Conservation (phyloP, 2,329 filamentous ascomycete species). For the Pyrenophora seminiperda region DNA sequence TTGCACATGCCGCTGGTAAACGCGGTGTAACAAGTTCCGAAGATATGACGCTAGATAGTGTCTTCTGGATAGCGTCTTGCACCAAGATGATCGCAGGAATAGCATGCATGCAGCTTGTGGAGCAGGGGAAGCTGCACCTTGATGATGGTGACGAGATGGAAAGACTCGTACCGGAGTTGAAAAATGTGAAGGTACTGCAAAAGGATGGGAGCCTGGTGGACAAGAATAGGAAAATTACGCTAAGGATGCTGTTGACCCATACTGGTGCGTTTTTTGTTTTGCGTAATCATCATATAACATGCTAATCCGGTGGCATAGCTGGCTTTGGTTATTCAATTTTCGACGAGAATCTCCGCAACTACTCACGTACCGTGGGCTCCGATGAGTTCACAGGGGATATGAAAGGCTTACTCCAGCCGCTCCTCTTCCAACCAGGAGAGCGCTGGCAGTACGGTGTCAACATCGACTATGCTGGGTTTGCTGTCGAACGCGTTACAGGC, state of each 20-base stretch:
- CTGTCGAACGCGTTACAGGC: slow-evolving; percentile 52
- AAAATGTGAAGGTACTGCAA: slow-evolving; percentile 45
- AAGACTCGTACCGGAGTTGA: slow-evolving; percentile 40
- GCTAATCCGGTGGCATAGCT: slow-evolving; percentile 28
- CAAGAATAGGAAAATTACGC: slow-evolving; percentile 53
- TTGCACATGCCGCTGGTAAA: slow-evolving; percentile 50
- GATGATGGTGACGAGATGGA: slow-evolving; percentile 38
- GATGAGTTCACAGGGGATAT: slow-evolving; percentile 64
- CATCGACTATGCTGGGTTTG: slow-evolving; percentile 56
- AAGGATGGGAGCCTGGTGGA: slow-evolving; percentile 42
- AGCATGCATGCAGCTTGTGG: slow-evolving; percentile 43
- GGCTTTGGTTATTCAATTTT: slow-evolving; percentile 57
- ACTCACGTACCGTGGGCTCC: slow-evolving; percentile 56
- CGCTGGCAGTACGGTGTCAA: slow-evolving; percentile 60
- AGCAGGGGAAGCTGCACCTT: slow-evolving; percentile 36
- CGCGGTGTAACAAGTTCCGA: slow-evolving; percentile 48
- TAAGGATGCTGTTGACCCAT: slow-evolving; percentile 57
- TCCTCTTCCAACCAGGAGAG: slow-evolving; percentile 66
- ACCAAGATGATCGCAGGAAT: slow-evolving; percentile 47
- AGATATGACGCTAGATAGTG: slow-evolving; percentile 61
- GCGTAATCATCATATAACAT: background rate
- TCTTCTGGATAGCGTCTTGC: slow-evolving; percentile 63
- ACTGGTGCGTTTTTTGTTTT: slow-evolving; percentile 32
- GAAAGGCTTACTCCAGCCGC: slow-evolving; percentile 58
- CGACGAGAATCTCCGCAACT: slow-evolving; percentile 52